Percentiles rank a stretch among this genome's conserved stretches.
These are phyloP conservation scores for Lichtheimia hyalospora DNA, from an alignment of 371 early-diverging fungal species.

Conservation along the genomic window DNA sequence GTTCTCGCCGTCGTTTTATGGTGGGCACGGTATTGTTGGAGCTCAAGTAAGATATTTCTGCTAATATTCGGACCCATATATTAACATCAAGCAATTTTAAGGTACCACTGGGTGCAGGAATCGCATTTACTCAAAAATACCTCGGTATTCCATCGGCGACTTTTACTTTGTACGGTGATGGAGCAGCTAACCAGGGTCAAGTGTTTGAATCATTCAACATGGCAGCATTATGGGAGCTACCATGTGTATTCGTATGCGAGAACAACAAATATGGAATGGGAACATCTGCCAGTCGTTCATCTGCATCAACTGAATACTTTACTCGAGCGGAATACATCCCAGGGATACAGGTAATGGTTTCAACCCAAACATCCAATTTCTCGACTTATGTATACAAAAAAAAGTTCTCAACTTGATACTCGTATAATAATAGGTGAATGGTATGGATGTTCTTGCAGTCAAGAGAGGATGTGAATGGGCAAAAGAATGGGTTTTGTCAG, in stretches of 20 bases:
- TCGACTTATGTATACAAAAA: too few species aligned
- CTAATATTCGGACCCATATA: too few species aligned
- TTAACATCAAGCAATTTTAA: too few species aligned
- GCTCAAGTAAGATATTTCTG: constrained; percentile 67
- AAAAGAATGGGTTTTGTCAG: constrained; percentile 80
- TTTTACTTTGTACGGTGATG: constrained; percentile 98
- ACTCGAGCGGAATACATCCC: constrained; percentile 97
- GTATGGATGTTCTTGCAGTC: constrained; percentile 96
- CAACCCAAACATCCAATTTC: too few species aligned
- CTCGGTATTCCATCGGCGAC: constrained; percentile 73
- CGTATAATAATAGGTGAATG: constrained; percentile 56
- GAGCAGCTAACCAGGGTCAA: constrained; percentile 99
- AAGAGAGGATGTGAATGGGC: constrained; percentile 83
- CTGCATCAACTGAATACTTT: constrained; percentile 94
- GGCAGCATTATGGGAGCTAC: constrained; percentile 98
- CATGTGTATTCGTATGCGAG: constrained; percentile 97
- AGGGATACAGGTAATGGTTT: constrained; percentile 42
- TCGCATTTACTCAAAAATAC: constrained; percentile 97
- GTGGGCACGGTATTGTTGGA: constrained; percentile 99
- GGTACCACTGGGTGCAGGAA: constrained; percentile 96
- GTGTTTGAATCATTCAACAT: constrained; percentile 99
- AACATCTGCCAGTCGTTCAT: constrained; percentile 88
- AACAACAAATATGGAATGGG: constrained; percentile 99
- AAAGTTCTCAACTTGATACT: too few species aligned
- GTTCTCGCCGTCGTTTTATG: constrained; percentile 96